phyloP scores from a whole-genome alignment of 768 basidiomycete species.

The Filobasidium floriforme region DNA sequence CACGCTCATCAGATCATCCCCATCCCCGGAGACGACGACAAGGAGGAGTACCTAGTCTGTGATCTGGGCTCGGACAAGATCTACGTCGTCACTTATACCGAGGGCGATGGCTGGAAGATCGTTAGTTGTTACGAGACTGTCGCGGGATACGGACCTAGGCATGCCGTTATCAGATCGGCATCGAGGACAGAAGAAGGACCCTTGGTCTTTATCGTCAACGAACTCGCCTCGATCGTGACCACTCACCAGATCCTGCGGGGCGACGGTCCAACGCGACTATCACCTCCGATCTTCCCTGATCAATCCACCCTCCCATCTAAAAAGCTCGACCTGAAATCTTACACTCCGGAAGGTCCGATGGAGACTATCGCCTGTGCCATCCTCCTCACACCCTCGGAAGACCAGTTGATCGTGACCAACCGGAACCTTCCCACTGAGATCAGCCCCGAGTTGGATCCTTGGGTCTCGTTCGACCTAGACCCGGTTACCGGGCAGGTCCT shows the following conservation, averaged over 20 bases:
- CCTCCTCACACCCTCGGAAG: slow-evolving; percentile 13
- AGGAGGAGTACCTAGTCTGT: slow-evolving; percentile 9
- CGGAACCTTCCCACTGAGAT: slow-evolving; percentile 3
- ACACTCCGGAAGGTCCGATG: slow-evolving; percentile 7
- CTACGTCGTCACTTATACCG: slow-evolving; percentile 10
- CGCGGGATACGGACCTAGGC: slow-evolving; percentile 11
- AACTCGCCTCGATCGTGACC: slow-evolving; percentile 12
- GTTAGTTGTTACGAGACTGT: background rate
- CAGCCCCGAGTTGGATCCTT: slow-evolving; percentile 2
- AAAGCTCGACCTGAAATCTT: background rate
- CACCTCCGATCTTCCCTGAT: background rate
- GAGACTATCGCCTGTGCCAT: slow-evolving; percentile 19
- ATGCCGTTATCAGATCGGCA: slow-evolving; percentile 5
- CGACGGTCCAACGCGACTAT: slow-evolving; percentile 3
- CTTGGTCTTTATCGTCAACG: slow-evolving; percentile 13
- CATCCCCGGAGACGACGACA: background rate
- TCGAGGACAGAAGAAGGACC: background rate
- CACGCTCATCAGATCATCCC: slow-evolving; percentile 16
- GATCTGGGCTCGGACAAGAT: slow-evolving; percentile 14
- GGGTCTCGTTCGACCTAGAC: background rate
- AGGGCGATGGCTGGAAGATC: slow-evolving; percentile 7
- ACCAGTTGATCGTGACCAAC: slow-evolving; percentile 18
- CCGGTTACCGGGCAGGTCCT: background rate
- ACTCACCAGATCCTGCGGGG: slow-evolving; percentile 6
- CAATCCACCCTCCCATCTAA: slow-evolving; percentile 7